Percentiles rank a stretch among this genome's conserved stretches.
These are phyloP conservation scores for Salvia sclarea DNA, from an alignment of 305 asterid genomes.

Conservation along the genomic window DNA sequence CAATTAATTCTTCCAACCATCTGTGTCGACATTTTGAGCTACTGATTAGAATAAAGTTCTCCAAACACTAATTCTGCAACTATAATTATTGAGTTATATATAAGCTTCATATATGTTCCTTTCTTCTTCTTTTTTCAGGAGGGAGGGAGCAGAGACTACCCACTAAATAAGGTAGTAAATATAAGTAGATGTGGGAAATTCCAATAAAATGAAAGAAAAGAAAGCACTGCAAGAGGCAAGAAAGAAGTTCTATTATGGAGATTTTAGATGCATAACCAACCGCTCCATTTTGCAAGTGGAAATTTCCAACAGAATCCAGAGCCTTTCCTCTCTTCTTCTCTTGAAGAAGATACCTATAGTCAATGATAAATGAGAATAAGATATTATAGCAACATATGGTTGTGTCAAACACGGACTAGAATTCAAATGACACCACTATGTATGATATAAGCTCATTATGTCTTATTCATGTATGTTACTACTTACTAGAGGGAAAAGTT, in stretches of 20 bases:
- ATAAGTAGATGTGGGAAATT: not conserved
- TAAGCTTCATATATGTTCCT: not conserved
- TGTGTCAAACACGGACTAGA: too few relatives aligned
- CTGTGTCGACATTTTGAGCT: constrained; percentile 40
- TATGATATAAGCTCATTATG: too few relatives aligned
- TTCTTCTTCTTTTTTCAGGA: not conserved
- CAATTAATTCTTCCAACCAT: constrained; percentile 88
- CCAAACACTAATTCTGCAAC: not conserved
- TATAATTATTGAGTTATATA: not conserved
- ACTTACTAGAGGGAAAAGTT: too few relatives aligned
- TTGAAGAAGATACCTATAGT: constrained; percentile 72
- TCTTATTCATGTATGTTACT: too few relatives aligned
- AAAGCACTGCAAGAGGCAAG: not conserved
- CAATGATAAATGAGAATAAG: constrained; percentile 20
- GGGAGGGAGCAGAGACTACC: not conserved
- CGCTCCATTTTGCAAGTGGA: constrained; percentile 97
- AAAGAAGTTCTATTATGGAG: constrained; percentile 15
- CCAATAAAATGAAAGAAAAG: not conserved
- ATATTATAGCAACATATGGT: not conserved
- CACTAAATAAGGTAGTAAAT: too few relatives aligned
- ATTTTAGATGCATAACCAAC: constrained; percentile 49
- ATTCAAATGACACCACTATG: too few relatives aligned
- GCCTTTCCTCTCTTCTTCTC: constrained; percentile 97
- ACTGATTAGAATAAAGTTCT: constrained; percentile 4
- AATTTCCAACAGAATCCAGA: constrained; percentile 84